Evolutionary conservation across 2,329 filamentous ascomycete genomes (phyloP), one percentile per base, ranked within the genome.

Genomic region (Coniochaeta ligniaria): DNA sequence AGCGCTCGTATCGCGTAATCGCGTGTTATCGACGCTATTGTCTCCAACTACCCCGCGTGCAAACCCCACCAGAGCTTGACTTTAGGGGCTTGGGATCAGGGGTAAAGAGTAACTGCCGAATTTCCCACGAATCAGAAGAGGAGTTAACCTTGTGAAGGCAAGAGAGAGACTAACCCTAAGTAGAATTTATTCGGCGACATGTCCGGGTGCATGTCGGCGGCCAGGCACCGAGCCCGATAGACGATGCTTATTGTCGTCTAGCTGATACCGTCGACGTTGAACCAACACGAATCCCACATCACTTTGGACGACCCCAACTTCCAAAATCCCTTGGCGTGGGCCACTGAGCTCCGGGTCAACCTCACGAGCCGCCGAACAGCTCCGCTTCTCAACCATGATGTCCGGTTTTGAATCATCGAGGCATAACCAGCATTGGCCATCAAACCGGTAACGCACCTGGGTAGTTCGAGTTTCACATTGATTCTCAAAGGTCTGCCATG

Each of bases 101-200:
- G 47, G 22, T n/a, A 52, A 58, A 57, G 61, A 60, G 60, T 60
- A 58, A 61, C 61, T 64, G 67, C 66, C 70, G 68, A 70, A 69
- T 73, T 68, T 73, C 70, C 73, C 73, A 72, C 73, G 68, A 75
- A 69, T 73, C 61, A 71, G 60, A 64, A 58, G 52, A 26, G 26
- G 52, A 1, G 28, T n/a, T 47, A 20, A 3, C 26, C 3, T 22
- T 12, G 38, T 38, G 38, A 41, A 17, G 16, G 12, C 6, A 36
- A 9, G 35, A 12, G 35, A 36, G 12, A 9, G 28, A 31, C 5
- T 31, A 9, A 5, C 5, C 28, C 28, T 33, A 33, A 33, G 31
- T 9, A 36, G 17, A n/a, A 16, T 9, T n/a, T 4, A 11, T 17
- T 11, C 38, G 38, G 38, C 3, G 38, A 41, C 16, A n/a, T 20